A percentile compares a stretch with the other conserved stretches of the same genome.
These are phyloP conservation scores for Kwoniella dendrophila DNA, from an alignment of 768 basidiomycete genomes.

Conservation along the genomic window DNA sequence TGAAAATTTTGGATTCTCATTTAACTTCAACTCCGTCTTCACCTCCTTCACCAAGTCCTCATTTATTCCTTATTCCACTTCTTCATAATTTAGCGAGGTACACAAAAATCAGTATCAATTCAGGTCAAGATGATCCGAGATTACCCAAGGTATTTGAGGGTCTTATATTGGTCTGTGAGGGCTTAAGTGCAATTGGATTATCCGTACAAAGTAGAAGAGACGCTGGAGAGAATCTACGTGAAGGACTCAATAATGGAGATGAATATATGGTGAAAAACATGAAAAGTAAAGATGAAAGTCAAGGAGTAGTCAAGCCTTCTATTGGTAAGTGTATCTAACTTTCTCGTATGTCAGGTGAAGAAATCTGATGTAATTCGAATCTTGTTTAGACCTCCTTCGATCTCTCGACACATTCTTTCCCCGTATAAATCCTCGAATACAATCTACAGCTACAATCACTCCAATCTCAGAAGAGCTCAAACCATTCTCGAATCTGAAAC, in stretches of 20 bases:
- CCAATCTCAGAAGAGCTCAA: constrained; percentile 52
- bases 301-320: constrained; percentile 63
- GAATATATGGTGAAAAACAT: constrained; percentile 28
- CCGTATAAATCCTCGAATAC: constrained; percentile 67
- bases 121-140: constrained; percentile 61
- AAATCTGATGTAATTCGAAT: constrained; percentile 1
- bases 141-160: constrained; percentile 78
- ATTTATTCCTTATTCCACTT: constrained; percentile 63
- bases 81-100: constrained; percentile 69
- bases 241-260: constrained; percentile 17
- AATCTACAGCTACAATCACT: constrained; percentile 60
- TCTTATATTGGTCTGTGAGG: constrained; percentile 75
- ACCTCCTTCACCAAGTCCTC: constrained; percentile 8
- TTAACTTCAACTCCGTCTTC: constrained; percentile 56
- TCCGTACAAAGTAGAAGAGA: constrained; percentile 60
- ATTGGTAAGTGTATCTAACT: constrained; percentile 63
- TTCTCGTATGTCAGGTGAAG: background rate
- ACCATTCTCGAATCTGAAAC: constrained; percentile 81
- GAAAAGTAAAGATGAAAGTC: constrained; percentile 43
- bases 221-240: constrained; percentile 38
- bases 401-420: constrained; percentile 81
- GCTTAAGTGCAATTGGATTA: constrained; percentile 65
- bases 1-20: constrained; percentile 85
- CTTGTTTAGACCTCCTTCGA: constrained; percentile 67
- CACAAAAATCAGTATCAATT: constrained; percentile 31